These are phyloP conservation scores for Brassica incana DNA, from an alignment of 345 rosid genomes.

Conservation along the genomic window DNA sequence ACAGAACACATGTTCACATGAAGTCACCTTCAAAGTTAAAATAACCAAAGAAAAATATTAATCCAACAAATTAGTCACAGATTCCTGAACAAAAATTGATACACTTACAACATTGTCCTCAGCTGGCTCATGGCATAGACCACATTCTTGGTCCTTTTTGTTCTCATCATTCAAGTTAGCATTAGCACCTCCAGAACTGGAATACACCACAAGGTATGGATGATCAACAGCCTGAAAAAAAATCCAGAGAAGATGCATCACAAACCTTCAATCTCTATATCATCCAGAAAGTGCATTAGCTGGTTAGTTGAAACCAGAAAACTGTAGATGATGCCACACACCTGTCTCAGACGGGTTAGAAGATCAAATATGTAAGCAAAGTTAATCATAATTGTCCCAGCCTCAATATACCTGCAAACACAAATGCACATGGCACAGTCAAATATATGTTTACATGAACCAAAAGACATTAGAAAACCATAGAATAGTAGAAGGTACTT, in stretches of 20 bases:
- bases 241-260: conserved; percentile 22
- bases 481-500: conserved; percentile 14
- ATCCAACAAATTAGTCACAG: background rate
- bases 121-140: conserved; percentile 75
- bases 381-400: conserved; percentile 88
- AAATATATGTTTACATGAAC: conserved; percentile 9
- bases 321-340: conserved; percentile 31
- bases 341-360: conserved; percentile 96
- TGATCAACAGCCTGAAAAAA: conserved; percentile 89
- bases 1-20: conserved; percentile 83
- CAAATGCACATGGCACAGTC: conserved; percentile 6
- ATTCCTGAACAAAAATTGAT: conserved; percentile 1
- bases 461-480: conserved; percentile 3
- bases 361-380: conserved; percentile 96
- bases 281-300: conserved; percentile 1
- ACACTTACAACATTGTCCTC: conserved; percentile 78
- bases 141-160: conserved; percentile 54
- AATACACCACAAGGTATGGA: conserved; percentile 90
- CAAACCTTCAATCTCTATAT: conserved; percentile 15
- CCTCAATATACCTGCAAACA: conserved; percentile 68
- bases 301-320: conserved; percentile 21
- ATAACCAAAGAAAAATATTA: conserved; percentile 1
- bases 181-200: conserved; percentile 50
- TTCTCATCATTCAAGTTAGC: conserved; percentile 41
- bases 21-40: conserved; percentile 59